These are phyloP conservation scores for Gloeophyllum trabeum DNA, from an alignment of 768 basidiomycete species.

Conservation along the genomic window DNA sequence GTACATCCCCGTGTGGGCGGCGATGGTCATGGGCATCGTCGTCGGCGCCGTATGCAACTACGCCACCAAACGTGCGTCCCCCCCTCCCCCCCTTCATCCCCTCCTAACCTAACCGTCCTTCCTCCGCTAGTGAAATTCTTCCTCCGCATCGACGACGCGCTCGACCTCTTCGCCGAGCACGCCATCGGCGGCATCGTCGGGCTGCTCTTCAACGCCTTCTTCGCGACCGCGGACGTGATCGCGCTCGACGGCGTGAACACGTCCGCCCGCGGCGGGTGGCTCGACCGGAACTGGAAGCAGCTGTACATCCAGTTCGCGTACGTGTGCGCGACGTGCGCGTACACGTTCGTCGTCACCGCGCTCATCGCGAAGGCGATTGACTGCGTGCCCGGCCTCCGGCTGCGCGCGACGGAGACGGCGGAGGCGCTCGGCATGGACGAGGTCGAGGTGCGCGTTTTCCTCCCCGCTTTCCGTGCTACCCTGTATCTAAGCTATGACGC, in stretches of 20 bases:
- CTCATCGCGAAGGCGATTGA: constrained; percentile 46
- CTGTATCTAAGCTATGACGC: background rate
- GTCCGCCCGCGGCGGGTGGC: constrained; percentile 49
- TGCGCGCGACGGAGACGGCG: constrained; percentile 41
- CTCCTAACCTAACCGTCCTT: constrained; percentile 7
- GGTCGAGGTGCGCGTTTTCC: constrained; percentile 39
- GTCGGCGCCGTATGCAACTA: constrained; percentile 71
- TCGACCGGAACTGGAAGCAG: constrained; percentile 70
- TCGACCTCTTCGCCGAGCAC: constrained; percentile 90
- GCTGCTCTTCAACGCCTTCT: constrained; percentile 60
- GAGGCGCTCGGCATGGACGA: constrained; percentile 62
- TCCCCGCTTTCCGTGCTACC: background rate
- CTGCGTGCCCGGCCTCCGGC: constrained; percentile 42
- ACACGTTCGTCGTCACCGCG: constrained; percentile 53
- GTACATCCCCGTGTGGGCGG: constrained; percentile 66
- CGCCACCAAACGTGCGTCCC: constrained; percentile 61
- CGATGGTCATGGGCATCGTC: constrained; percentile 65
- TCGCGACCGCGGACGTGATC: constrained; percentile 55
- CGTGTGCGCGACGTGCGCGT: constrained; percentile 42
- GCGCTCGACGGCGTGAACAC: constrained; percentile 57
- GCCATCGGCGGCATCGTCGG: constrained; percentile 79
- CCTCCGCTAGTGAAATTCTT: constrained; percentile 47
- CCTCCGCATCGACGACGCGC: constrained; percentile 71
- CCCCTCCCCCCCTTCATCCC: constrained; percentile 4
- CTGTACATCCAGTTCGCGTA: constrained; percentile 70